phyloP scores from a whole-genome alignment of 2,329 filamentous ascomycete genomes.

The Aspergillus udagawae region DNA sequence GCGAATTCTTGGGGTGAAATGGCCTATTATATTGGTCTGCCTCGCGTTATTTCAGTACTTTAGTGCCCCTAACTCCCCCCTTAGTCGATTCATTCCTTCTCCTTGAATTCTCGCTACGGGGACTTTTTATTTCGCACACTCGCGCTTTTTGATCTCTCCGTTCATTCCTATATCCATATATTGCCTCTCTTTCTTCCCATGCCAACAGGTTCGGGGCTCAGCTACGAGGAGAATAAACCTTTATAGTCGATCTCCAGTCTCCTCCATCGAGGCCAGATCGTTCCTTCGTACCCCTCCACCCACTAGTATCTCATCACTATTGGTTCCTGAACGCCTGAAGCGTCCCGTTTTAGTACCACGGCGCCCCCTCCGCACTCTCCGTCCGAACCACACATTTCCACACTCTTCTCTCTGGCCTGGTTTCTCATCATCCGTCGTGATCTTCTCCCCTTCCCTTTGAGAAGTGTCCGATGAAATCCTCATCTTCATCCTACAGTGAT shows the following conservation, averaged over 20 bases:
- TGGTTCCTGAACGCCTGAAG: not conserved
- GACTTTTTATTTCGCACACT: not conserved
- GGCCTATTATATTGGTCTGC: not conserved
- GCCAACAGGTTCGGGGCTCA: not conserved
- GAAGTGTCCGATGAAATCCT: not conserved
- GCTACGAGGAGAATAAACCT: not conserved
- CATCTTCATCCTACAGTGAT: constrained; percentile 7
- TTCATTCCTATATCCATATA: not conserved
- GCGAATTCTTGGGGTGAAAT: not conserved
- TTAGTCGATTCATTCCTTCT: not conserved
- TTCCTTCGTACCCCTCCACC: not conserved
- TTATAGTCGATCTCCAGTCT: not conserved
- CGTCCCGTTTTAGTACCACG: not conserved
- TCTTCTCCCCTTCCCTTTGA: not conserved
- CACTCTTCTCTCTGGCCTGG: not conserved
- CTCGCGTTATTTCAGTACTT: not conserved
- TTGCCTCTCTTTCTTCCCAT: constrained; percentile 16
- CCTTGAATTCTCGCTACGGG: not conserved
- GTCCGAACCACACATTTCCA: not conserved
- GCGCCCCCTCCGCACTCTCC: constrained; percentile 1
- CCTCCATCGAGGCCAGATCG: not conserved
- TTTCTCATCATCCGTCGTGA: not conserved
- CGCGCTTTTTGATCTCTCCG: not conserved
- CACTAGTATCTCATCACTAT: not conserved
- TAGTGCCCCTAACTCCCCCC: not conserved